A percentile compares a stretch with the other conserved stretches of the same genome.
Conservation (phyloP, 371 early-diverging fungal genomes). For the Mortierella sp. region DNA sequence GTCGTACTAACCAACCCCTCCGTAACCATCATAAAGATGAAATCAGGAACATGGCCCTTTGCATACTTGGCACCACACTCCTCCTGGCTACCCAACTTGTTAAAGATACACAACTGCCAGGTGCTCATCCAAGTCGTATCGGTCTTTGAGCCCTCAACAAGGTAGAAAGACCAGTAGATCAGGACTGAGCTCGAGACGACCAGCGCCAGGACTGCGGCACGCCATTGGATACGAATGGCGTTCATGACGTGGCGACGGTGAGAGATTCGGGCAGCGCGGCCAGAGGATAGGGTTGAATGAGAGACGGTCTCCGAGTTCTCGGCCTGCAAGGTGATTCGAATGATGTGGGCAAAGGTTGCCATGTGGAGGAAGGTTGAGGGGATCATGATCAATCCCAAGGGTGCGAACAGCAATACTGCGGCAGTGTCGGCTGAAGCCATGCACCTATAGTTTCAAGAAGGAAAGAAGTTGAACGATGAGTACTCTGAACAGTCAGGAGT, state of each 20-base stretch:
- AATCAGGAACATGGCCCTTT: conserved; percentile 40
- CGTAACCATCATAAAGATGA: conserved; percentile 53
- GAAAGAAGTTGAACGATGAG: not conserved
- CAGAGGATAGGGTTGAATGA: conserved; percentile 51
- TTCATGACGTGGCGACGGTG: conserved; percentile 70
- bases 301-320: conserved; percentile 63
- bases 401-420: conserved; percentile 69
- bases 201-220: conserved; percentile 70
- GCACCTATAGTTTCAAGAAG: conserved; percentile 47
- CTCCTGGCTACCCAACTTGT: conserved; percentile 35
- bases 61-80: conserved; percentile 32
- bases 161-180: conserved; percentile 64
- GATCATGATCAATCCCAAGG: conserved; percentile 70
- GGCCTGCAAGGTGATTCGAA: conserved; percentile 61
- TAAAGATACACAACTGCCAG: conserved; percentile 55
- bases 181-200: conserved; percentile 64
- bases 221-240: conserved; percentile 79
- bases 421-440: conserved; percentile 64
- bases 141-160: conserved; percentile 43
- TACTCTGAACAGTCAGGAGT: no score
- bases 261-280: conserved; percentile 57
- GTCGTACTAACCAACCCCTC: conserved; percentile 54
- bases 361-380: conserved; percentile 69
- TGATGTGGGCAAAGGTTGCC: conserved; percentile 73
- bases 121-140: conserved; percentile 53